Percentiles rank a stretch among this genome's conserved stretches.
These are phyloP conservation scores for Multifurca ochricompacta DNA, from an alignment of 768 basidiomycete species.

Conservation along the genomic window DNA sequence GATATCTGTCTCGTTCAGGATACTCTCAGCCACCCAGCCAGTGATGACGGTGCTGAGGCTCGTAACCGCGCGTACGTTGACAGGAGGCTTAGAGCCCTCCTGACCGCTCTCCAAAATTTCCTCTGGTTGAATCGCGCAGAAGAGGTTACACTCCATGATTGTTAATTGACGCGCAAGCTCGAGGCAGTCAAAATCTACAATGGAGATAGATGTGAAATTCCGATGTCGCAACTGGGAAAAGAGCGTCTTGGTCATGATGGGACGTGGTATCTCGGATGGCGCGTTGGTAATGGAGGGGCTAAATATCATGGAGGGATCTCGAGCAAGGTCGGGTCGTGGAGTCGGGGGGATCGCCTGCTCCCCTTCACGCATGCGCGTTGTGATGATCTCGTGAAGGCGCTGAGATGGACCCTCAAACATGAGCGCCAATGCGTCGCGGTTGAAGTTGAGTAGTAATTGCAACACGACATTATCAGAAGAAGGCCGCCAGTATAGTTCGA, in stretches of 20 bases:
- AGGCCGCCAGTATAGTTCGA: constrained; percentile 85
- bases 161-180: constrained; percentile 93
- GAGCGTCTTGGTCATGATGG: constrained; percentile 75
- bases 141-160: constrained; percentile 85
- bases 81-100: constrained; percentile 51
- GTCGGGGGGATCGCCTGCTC: constrained; percentile 37
- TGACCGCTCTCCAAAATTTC: constrained; percentile 84
- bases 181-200: constrained; percentile 89
- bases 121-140: constrained; percentile 77
- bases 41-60: constrained; percentile 88
- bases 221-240: constrained; percentile 59
- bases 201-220: constrained; percentile 50
- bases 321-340: constrained; percentile 54
- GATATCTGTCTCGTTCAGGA: constrained; percentile 82
- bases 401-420: constrained; percentile 65
- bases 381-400: constrained; percentile 63
- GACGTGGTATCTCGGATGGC: constrained; percentile 71
- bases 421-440: constrained; percentile 47
- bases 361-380: constrained; percentile 39
- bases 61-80: constrained; percentile 77
- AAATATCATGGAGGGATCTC: constrained; percentile 69
- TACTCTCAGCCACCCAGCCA: constrained; percentile 93
- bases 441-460: constrained; percentile 49
- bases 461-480: constrained; percentile 63
- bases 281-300: constrained; percentile 44